A percentile compares a stretch with the other conserved stretches of the same genome.
phyloP scores from a whole-genome alignment of 257 asterid species.

The Solanum sparsipilum region DNA sequence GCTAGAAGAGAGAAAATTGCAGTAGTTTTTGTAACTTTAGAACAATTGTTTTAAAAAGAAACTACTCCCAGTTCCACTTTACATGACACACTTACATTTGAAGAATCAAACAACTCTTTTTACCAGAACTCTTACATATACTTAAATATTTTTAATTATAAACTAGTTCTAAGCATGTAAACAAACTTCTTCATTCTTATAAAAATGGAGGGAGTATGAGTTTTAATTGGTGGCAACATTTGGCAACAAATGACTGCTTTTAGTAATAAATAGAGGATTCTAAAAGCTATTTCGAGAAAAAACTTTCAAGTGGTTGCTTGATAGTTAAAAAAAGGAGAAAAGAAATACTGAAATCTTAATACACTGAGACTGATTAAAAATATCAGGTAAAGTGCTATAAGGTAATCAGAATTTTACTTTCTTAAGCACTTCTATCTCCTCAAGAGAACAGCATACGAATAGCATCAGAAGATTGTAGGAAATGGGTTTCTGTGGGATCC shows the following conservation, averaged over 20 bases:
- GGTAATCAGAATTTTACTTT: not conserved
- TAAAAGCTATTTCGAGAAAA: not conserved
- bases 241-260: not conserved
- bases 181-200: not conserved
- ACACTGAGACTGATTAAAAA: not conserved
- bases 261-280: not conserved
- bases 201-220: not conserved
- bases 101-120: not conserved
- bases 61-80: not conserved
- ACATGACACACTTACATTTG: not conserved
- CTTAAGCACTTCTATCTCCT: not conserved
- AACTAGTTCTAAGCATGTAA: not conserved
- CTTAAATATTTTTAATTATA: not conserved
- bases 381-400: not conserved
- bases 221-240: not conserved
- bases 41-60: not conserved
- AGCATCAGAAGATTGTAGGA: not conserved
- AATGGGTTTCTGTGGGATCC: not conserved
- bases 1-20: not conserved
- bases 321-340: not conserved
- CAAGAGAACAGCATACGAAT: not conserved
- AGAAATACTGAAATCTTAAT: not conserved
- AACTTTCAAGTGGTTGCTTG: not conserved
- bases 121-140: not conserved
- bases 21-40: not conserved